Evolutionary conservation across 371 early-diverging fungal species (phyloP).

Genomic region (Mortierella sp.): DNA sequence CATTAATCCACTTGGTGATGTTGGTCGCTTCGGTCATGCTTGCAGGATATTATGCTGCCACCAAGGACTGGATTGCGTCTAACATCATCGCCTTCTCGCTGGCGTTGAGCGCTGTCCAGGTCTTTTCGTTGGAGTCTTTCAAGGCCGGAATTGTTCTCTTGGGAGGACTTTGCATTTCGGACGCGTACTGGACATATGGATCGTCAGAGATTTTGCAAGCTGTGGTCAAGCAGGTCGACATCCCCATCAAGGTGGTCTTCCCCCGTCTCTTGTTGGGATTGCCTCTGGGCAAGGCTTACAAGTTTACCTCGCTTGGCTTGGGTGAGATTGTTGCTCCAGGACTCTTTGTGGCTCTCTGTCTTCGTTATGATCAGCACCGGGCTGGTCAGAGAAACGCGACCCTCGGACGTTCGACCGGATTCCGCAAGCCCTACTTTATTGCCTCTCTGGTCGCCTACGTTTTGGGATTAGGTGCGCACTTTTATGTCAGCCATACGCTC

Average conservation of each 20-base stretch:
- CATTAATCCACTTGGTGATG: constrained; percentile 74
- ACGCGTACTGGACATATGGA: constrained; percentile 97
- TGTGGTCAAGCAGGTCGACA: constrained; percentile 94
- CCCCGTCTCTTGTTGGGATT: constrained; percentile 80
- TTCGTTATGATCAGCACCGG: constrained; percentile 86
- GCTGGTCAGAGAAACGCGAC: constrained; percentile 45
- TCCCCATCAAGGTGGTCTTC: constrained; percentile 94
- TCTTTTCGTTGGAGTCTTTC: constrained; percentile 94
- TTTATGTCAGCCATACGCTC: constrained; percentile 92
- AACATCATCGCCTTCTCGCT: constrained; percentile 93
- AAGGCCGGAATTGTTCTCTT: constrained; percentile 93
- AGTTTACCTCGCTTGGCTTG: constrained; percentile 94
- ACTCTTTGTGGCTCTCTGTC: constrained; percentile 92
- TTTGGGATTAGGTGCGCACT: constrained; percentile 89
- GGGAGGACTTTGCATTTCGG: constrained; percentile 91
- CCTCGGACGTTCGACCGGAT: constrained; percentile 64
- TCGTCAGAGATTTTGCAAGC: constrained; percentile 95
- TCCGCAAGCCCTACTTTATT: constrained; percentile 93
- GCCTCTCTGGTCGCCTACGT: constrained; percentile 85
- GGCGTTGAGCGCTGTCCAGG: constrained; percentile 85
- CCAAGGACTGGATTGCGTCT: constrained; percentile 93
- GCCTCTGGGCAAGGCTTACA: constrained; percentile 58
- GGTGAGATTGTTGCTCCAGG: constrained; percentile 98
- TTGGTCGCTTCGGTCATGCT: constrained; percentile 70
- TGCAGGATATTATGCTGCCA: constrained; percentile 81